phyloP scores from a whole-genome alignment of 768 basidiomycete genomes.

The Rhodotorula kratochvilovae region DNA sequence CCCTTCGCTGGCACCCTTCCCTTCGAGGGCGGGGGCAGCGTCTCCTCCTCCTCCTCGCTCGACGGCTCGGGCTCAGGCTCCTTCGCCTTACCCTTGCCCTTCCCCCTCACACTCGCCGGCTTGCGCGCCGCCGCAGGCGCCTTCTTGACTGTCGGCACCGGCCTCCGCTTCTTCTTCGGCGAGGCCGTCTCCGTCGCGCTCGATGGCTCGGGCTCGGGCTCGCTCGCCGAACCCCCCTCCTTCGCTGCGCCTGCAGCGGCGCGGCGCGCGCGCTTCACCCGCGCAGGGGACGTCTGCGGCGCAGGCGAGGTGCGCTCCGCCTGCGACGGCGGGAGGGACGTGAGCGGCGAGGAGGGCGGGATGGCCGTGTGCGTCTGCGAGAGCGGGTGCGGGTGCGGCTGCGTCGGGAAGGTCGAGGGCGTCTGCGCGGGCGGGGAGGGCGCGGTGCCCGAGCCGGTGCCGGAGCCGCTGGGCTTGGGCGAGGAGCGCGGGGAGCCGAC shows the following conservation, averaged over 20 bases:
- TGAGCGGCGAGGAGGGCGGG: neutral
- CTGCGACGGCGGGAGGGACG: neutral
- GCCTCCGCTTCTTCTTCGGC: neutral
- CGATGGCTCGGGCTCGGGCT: neutral
- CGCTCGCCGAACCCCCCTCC: neutral
- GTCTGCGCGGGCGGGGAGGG: neutral
- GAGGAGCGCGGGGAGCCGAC: neutral
- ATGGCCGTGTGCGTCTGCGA: neutral
- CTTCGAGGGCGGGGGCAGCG: neutral
- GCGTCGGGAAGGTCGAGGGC: rapidly evolving
- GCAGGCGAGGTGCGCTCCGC: neutral
- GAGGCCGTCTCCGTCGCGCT: too few relatives aligned
- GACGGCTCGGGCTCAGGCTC: neutral
- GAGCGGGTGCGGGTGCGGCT: neutral
- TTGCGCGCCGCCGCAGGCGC: neutral
- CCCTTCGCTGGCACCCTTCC: too few relatives aligned
- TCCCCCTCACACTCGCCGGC: too few relatives aligned
- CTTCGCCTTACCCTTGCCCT: neutral
- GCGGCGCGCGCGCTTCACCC: neutral
- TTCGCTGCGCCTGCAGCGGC: neutral
- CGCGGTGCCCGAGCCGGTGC: neutral
- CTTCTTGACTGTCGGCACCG: neutral
- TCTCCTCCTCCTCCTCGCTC: neutral
- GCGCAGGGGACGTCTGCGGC: too few relatives aligned
- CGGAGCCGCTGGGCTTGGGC: neutral